Evolutionary conservation across 768 basidiomycete species (phyloP).

Genomic region (Psilocybe cubensis): DNA sequence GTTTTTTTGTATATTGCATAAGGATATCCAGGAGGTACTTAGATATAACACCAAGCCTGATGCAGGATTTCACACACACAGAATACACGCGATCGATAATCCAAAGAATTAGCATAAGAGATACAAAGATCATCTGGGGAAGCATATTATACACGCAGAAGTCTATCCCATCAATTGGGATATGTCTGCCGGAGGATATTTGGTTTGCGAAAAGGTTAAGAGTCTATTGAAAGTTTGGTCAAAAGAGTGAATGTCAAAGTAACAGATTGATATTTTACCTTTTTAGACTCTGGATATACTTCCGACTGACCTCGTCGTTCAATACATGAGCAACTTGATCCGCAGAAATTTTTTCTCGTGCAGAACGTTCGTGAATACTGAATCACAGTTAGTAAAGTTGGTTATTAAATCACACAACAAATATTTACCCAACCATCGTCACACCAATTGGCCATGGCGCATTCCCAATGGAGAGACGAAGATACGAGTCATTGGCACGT

Average conservation of each 20-base stretch:
- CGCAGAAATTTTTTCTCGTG: slow-evolving; percentile 95
- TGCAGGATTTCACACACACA: neutral
- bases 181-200: slow-evolving; percentile 91
- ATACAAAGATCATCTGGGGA: neutral
- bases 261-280: slow-evolving; percentile 54
- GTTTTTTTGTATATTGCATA: neutral
- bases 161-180: slow-evolving; percentile 89
- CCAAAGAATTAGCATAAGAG: neutral
- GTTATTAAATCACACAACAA: neutral
- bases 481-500: slow-evolving; percentile 94
- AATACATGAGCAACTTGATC: slow-evolving; percentile 98
- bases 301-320: slow-evolving; percentile 98
- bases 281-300: slow-evolving; percentile 98
- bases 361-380: slow-evolving; percentile 97
- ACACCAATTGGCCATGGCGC: slow-evolving; percentile 99
- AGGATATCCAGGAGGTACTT: neutral
- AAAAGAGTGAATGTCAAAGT: neutral
- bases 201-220: slow-evolving; percentile 94
- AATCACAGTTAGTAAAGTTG: neutral
- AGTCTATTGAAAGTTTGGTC: slow-evolving; percentile 53
- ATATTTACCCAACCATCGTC: slow-evolving; percentile 95
- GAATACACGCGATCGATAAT: neutral
- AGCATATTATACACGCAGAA: neutral
- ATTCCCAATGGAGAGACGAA: slow-evolving; percentile 96
- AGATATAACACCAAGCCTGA: neutral